A percentile compares a stretch with the other conserved stretches of the same genome.
phyloP scores from a whole-genome alignment of 108 stramenopile genomes.

The Nitzschia putrida region DNA sequence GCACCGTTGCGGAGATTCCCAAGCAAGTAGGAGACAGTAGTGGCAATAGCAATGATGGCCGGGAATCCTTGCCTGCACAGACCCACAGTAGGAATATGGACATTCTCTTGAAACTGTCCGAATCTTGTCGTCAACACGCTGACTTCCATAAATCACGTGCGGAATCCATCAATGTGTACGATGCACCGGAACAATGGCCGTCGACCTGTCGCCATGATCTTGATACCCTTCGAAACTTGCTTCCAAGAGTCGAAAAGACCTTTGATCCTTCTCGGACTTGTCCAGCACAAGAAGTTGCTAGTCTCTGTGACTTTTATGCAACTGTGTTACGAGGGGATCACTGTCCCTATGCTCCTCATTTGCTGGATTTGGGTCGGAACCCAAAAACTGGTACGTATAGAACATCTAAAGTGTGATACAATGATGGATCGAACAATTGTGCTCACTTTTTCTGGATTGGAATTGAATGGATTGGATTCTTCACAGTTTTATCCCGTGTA shows the following conservation, averaged over 20 bases:
- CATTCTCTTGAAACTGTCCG: slow-evolving; percentile 17
- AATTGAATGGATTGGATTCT: background rate
- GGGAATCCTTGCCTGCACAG: no score
- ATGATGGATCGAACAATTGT: background rate
- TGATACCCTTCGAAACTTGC: slow-evolving; percentile 16
- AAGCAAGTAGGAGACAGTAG: no score
- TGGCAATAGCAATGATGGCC: no score
- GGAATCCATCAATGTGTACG: background rate
- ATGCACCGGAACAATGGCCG: background rate
- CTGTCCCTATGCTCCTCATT: slow-evolving; percentile 64
- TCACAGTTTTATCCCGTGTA: background rate
- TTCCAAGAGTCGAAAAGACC: slow-evolving; percentile 16
- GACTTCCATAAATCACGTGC: background rate
- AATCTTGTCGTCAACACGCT: slow-evolving; percentile 16
- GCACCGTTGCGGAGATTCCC: no score
- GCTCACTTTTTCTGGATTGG: background rate
- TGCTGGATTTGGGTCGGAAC: slow-evolving; percentile 35
- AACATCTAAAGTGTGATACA: background rate
- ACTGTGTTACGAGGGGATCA: slow-evolving; percentile 58
- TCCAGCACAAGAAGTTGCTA: slow-evolving; percentile 43
- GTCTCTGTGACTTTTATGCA: slow-evolving; percentile 72
- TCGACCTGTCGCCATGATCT: slow-evolving; percentile 6
- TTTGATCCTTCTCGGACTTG: slow-evolving; percentile 7
- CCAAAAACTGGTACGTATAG: slow-evolving; percentile 20
- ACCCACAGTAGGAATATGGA: slow-evolving; percentile 1